Percentiles rank a stretch among this genome's conserved stretches.
Evolutionary conservation across 2,329 filamentous ascomycete genomes (phyloP).

Genomic region (Tolypocladium inflatum): DNA sequence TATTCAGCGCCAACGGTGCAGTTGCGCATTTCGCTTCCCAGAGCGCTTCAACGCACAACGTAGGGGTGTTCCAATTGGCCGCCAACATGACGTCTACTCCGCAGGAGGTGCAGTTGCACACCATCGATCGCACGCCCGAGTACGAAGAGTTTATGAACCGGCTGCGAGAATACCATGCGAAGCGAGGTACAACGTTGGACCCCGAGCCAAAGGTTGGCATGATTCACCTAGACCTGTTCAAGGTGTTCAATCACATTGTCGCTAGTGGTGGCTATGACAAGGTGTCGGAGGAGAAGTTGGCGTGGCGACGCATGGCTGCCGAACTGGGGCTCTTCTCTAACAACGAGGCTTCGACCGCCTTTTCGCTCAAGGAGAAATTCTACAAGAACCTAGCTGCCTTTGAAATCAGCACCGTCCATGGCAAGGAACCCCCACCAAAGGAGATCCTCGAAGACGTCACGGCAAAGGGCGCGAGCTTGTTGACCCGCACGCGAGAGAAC

Average conservation of each 20-base stretch:
- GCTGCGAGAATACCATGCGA: constrained; percentile 63
- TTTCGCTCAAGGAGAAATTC: constrained; percentile 78
- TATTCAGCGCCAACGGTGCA: not conserved
- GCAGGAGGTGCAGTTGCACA: constrained; percentile 27
- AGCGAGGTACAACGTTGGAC: constrained; percentile 71
- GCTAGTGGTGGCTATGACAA: constrained; percentile 78
- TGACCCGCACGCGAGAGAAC: constrained; percentile 71
- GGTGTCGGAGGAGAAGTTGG: constrained; percentile 72
- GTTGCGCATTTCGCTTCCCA: not conserved
- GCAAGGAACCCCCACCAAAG: constrained; percentile 73
- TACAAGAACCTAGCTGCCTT: constrained; percentile 85
- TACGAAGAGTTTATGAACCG: constrained; percentile 72
- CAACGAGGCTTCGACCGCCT: constrained; percentile 75
- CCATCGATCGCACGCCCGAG: constrained; percentile 55
- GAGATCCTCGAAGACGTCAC: constrained; percentile 84
- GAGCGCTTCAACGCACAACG: not conserved
- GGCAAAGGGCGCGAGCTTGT: constrained; percentile 72
- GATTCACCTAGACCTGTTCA: constrained; percentile 66
- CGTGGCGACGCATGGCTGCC: constrained; percentile 71
- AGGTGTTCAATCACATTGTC: constrained; percentile 69
- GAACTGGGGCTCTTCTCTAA: constrained; percentile 66
- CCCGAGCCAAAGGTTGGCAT: constrained; percentile 72
- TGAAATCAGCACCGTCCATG: constrained; percentile 70
- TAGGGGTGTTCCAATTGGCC: not conserved
- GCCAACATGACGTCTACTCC: constrained; percentile 13